These are phyloP conservation scores for Marchantia polymorpha DNA, from an alignment of 225 moss, liverwort and hornwort species.

Conservation along the genomic window DNA sequence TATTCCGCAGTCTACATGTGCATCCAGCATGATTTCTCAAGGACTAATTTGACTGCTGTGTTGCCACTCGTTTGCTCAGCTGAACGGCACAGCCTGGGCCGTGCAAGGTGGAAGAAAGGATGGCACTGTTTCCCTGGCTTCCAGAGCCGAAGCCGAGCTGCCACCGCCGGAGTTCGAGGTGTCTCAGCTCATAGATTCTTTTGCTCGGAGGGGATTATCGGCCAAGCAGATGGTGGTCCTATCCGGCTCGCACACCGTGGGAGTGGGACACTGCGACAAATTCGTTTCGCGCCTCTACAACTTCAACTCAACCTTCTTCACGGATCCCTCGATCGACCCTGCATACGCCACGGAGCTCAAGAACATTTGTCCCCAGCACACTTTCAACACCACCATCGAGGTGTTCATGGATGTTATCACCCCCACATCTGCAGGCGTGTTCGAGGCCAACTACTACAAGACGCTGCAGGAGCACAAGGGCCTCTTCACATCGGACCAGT, in stretches of 20 bases:
- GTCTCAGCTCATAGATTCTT: neutral
- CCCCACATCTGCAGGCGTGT: neutral
- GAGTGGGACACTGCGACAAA: constrained; percentile 9
- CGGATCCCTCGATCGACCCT: neutral
- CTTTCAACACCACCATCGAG: neutral
- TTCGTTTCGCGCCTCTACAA: neutral
- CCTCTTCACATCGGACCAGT: neutral
- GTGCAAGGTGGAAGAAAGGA: neutral
- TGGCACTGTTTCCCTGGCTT: neutral
- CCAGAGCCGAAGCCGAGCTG: neutral
- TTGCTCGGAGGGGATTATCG: neutral
- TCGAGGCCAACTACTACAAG: neutral
- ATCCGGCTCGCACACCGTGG: neutral
- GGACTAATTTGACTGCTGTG: too few relatives aligned
- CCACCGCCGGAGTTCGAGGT: neutral
- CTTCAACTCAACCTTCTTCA: neutral
- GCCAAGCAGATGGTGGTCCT: constrained; percentile 7
- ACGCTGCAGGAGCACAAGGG: neutral
- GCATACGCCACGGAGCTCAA: neutral
- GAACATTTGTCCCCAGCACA: neutral
- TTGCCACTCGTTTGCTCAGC: too few relatives aligned
- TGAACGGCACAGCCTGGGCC: too few relatives aligned
- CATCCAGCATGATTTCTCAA: too few relatives aligned
- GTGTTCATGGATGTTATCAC: neutral
- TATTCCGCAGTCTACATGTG: too few relatives aligned